Conservation (phyloP, 2,329 filamentous ascomycete genomes). For the Diaporthe sp. region DNA sequence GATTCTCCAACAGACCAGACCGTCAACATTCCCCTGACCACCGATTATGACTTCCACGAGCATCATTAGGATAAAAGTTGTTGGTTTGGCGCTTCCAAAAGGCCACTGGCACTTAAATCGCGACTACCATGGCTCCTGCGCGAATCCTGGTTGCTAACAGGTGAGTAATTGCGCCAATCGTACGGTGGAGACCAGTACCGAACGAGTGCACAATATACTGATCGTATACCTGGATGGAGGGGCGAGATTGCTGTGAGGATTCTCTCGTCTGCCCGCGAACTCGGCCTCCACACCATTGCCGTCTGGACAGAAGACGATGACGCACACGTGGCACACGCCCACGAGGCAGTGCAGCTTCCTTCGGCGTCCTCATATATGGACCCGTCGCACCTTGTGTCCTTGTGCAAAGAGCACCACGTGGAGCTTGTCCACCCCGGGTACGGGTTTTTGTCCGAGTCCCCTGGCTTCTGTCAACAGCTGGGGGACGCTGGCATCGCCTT, state of each 20-base stretch:
- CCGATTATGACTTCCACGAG: background rate
- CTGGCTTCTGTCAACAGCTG: conserved; percentile 32
- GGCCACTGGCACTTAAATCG: background rate
- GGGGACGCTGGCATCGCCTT: conserved; percentile 21
- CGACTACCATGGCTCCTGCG: background rate
- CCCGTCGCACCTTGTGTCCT: conserved; percentile 22
- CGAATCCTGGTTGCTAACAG: conserved; percentile 35
- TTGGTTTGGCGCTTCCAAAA: background rate
- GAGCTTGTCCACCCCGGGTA: conserved; percentile 36
- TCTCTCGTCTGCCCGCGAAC: conserved; percentile 70
- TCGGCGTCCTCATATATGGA: conserved; percentile 50
- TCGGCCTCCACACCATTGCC: conserved; percentile 68
- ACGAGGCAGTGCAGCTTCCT: conserved; percentile 63
- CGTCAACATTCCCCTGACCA: background rate
- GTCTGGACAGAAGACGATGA: conserved; percentile 69
- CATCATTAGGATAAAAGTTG: background rate
- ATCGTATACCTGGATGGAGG: background rate
- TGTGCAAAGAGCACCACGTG: conserved; percentile 34
- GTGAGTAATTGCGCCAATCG: background rate
- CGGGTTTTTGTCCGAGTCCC: conserved; percentile 36
- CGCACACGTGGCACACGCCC: conserved; percentile 66
- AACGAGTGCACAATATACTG: conserved; percentile 51
- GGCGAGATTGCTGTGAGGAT: conserved; percentile 76
- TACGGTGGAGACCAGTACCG: background rate
- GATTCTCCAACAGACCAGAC: background rate